Base-by-base conservation (phyloP, 2,329 filamentous ascomycete species). In the Diplodia intermedia region DNA sequence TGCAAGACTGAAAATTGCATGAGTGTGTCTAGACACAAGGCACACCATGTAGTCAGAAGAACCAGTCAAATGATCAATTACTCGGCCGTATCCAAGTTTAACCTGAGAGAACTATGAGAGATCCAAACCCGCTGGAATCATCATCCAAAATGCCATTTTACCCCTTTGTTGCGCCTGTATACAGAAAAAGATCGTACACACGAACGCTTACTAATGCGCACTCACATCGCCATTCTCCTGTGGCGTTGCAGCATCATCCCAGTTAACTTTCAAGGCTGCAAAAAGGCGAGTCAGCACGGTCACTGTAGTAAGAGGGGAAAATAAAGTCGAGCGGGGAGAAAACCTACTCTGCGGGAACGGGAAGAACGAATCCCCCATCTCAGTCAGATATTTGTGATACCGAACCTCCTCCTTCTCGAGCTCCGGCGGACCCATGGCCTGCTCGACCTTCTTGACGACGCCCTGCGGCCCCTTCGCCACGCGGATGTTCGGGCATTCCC, bases 341-440 rank as follows among this genome's bases (percentile, higher is more conserved):
- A 73, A 79, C 82, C 81, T 74, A 83, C 82, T 78, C 66, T 78
- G 80, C 62, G 82, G 82, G 68, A 83, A 83, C 50, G 81, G 81
- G 72, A 81, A 83, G 71, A 78, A 82, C 72, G 75, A 76, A 75
- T 83, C 80, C 79, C 80, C 81, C 63, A 81, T 80, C 76, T 83
- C 82, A 43, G 80, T 83, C 76, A 84, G 71, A 69, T 82, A 84
- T 29, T 77, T 76, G 73, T 82, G 78, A 69, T 80, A 82, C 12
- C 75, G 73, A 62, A 79, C 71, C 69, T 74, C 73, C 52, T 77
- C 72, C 38, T 70, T 72, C 63, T 76, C 70, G 20, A 73, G 33
- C 69, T 75, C 68, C 1, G 50, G 33, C 38, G 57, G 52, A 31
- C 40, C 66, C 50, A 56, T n/a, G 47, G 43, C 70, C 72, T 79